Conservation (phyloP, 176 grass and related monocot species). For the Zoysia japonica region DNA sequence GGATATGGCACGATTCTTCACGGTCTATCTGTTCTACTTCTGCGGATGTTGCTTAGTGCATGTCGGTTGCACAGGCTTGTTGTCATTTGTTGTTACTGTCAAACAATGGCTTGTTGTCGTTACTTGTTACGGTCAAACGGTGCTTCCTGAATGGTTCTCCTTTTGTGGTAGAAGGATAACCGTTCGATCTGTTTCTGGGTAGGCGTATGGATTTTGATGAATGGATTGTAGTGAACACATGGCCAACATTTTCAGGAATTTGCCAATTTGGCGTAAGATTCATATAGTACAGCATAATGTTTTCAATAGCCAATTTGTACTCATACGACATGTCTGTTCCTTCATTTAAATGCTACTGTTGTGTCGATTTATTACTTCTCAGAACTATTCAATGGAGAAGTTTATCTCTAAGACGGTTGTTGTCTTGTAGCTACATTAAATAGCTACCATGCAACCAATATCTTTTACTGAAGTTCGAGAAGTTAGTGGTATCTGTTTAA, state of each 20-base stretch:
- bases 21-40: not conserved
- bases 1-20: not conserved
- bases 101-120: not conserved
- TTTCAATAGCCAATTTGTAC: not conserved
- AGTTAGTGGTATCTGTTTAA: not conserved
- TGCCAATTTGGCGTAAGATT: not conserved
- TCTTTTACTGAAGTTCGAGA: not conserved
- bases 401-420: not conserved
- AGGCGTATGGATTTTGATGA: not conserved
- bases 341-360: not conserved
- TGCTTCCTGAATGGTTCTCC: not conserved
- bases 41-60: not conserved
- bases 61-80: not conserved
- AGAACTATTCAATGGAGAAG: not conserved
- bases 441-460: not conserved
- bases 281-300: not conserved
- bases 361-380: not conserved
- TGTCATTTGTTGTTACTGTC: too few species aligned
- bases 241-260: not conserved
- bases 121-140: not conserved
- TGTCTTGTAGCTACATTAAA: slow-evolving; percentile 16
- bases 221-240: not conserved
- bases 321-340: not conserved
- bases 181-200: not conserved
- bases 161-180: not conserved